Evolutionary conservation across 2,329 filamentous ascomycete species (phyloP), one percentile per base, ranked within the genome.

Genomic region (Xylaria sp.): DNA sequence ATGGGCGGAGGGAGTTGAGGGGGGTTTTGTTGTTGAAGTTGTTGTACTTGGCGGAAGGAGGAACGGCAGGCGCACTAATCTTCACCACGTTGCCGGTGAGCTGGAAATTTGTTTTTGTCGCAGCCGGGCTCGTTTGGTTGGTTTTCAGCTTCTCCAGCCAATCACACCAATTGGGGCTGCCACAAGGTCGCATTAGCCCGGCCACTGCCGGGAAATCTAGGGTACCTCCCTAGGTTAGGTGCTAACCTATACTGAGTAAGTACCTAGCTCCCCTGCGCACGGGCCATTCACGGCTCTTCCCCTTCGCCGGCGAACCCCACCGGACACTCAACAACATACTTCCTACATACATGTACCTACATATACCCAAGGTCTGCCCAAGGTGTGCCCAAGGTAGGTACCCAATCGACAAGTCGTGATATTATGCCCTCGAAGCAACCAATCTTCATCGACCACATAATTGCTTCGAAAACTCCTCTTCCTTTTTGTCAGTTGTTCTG

Each of bases 71-170:
- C 23, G 28, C 28, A 23, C 44, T 28, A 56, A 50, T 52, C 25
- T 66, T 55, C 63, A 66, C 63, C 58, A 69, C 62, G 58, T 48
- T 44, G 58, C 57, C 54, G 39, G 58, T 34, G 63, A 65, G 60
- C 52, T 71, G 56, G 69, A 71, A 71, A 66, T 71, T 71, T 71
- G 63, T 66, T 61, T 60, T 61, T 56, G 41, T 67, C 37, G 55
- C 55, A 46, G 32, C 64, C 39, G 58, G 63, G 32, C 57, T 66
- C 34, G 58, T 61, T 46, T 57, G 48, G 61, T 61, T 66, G 64
- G 57, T 52, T 50, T 57, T 41, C 63, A 63, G 63, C 54, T 50
- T 52, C 63, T 25, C 34, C 39, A 57, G 52, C 65, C 60, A 70
- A 67, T 55, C 55, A 54, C 57, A 46, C 23, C 41, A n/a, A 62